These are phyloP conservation scores for Pontederia paniculata DNA, from an alignment of 176 grass and related monocot species.

Conservation along the genomic window DNA sequence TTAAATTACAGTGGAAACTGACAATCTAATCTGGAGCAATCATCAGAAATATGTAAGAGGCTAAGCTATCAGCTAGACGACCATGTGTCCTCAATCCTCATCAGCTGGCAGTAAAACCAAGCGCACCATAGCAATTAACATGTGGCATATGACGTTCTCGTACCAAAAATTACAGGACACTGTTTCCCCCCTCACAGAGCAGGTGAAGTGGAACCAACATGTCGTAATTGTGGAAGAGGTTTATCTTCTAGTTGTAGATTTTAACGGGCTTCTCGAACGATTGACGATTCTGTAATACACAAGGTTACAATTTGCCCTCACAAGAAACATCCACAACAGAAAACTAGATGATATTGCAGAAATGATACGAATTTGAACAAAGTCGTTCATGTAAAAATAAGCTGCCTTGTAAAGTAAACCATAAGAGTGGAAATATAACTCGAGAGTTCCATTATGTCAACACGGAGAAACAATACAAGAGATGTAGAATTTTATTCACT, in stretches of 20 bases:
- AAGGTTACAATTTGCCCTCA: not conserved
- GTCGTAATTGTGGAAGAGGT: not conserved
- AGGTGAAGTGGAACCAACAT: too few relatives aligned
- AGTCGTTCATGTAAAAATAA: not conserved
- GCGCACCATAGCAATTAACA: too few relatives aligned
- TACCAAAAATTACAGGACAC: too few relatives aligned
- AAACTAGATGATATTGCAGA: not conserved
- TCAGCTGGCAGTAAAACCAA: too few relatives aligned
- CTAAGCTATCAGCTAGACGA: too few relatives aligned
- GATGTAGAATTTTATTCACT: not conserved
- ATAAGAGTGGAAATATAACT: not conserved
- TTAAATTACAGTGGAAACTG: too few relatives aligned
- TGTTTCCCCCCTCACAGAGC: too few relatives aligned
- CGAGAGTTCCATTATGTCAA: not conserved
- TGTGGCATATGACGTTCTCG: too few relatives aligned
- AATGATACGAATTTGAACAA: not conserved
- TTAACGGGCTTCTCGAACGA: constrained; percentile 67
- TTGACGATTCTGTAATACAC: constrained; percentile 47
- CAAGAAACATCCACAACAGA: not conserved
- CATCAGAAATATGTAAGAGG: too few relatives aligned
- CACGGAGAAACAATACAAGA: not conserved
- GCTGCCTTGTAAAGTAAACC: too few relatives aligned
- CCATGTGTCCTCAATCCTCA: too few relatives aligned
- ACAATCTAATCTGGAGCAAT: too few relatives aligned
- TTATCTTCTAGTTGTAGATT: constrained; percentile 46